Evolutionary conservation across 805 yeast genomes (phyloP).

Genomic region (Metschnikowia bowlesiae): DNA sequence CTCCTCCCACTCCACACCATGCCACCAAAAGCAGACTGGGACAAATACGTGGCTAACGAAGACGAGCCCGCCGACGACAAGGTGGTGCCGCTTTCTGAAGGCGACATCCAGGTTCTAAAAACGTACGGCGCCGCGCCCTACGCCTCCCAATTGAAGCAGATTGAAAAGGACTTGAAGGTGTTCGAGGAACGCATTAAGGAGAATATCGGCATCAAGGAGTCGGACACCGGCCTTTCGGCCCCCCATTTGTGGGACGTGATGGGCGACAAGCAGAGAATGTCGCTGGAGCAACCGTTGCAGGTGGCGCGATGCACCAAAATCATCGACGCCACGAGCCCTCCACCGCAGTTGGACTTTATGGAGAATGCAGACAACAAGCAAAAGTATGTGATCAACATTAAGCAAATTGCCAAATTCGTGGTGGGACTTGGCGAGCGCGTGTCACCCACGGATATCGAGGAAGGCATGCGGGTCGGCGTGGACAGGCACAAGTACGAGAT

Average conservation of each 20-base stretch:
- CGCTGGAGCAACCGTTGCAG: conserved; percentile 92
- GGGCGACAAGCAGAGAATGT: conserved; percentile 92
- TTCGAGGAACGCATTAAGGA: conserved; percentile 88
- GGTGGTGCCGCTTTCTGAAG: conserved; percentile 85
- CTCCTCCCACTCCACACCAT: conserved; percentile 31
- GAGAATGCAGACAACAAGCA: conserved; percentile 76
- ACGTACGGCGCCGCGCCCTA: conserved; percentile 98
- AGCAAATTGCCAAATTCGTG: conserved; percentile 97
- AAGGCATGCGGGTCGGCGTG: conserved; percentile 99
- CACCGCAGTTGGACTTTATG: conserved; percentile 28
- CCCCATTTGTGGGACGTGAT: conserved; percentile 96
- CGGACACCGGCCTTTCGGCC: conserved; percentile 96
- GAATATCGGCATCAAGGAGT: conserved; percentile 88
- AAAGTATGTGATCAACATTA: conserved; percentile 92
- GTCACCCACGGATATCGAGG: conserved; percentile 97
- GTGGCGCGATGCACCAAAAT: conserved; percentile 99
- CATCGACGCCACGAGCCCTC: conserved; percentile 55
- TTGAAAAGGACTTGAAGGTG: conserved; percentile 81
- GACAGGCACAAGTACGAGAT: conserved; percentile 96
- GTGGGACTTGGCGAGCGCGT: conserved; percentile 96
- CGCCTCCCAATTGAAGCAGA: conserved; percentile 69
- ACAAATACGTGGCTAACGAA: conserved; percentile 81
- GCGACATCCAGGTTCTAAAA: conserved; percentile 94
- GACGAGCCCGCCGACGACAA: conserved; percentile 59
- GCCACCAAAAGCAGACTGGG: conserved; percentile 99